A percentile compares a stretch with the other conserved stretches of the same genome.
Conservation (phyloP, 805 yeast genomes). For the Ogataea polymorpha region DNA sequence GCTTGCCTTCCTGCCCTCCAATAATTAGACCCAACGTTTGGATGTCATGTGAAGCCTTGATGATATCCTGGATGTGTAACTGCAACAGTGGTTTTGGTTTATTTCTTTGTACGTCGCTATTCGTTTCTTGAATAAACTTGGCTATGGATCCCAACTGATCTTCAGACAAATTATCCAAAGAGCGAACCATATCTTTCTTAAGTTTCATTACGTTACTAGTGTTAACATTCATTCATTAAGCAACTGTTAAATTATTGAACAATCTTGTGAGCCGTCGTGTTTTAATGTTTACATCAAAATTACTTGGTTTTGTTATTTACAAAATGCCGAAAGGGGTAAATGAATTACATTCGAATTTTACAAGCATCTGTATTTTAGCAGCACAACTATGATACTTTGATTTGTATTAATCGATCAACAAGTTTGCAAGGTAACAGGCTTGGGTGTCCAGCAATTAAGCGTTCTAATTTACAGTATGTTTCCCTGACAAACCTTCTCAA, state of each 20-base stretch:
- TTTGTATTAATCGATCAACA: too few species aligned
- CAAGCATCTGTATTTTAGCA: too few species aligned
- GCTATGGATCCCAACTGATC: slow-evolving; percentile 15
- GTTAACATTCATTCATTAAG: neutral
- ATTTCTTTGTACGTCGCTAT: neutral
- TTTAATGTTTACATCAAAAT: slow-evolving; percentile 11
- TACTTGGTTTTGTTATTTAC: slow-evolving; percentile 6
- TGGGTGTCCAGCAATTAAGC: too few species aligned
- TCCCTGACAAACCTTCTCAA: too few species aligned
- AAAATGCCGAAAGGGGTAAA: slow-evolving; percentile 11
- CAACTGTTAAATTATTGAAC: neutral
- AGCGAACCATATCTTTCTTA: neutral
- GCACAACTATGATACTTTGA: too few species aligned
- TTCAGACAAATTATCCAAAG: slow-evolving; percentile 10
- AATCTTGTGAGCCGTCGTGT: slow-evolving; percentile 7
- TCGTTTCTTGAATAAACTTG: slow-evolving; percentile 6
- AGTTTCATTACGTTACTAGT: neutral
- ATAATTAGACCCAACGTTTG: slow-evolving; percentile 11
- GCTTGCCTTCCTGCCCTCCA: slow-evolving; percentile 13
- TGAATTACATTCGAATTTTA: neutral
- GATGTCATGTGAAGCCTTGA: slow-evolving; percentile 11
- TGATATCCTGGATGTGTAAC: slow-evolving; percentile 9
- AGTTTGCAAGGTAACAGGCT: too few species aligned
- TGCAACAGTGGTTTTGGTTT: neutral
- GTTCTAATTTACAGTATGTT: too few species aligned